Evolutionary conservation across 2,329 filamentous ascomycete species (phyloP).

Genomic region (Mariannaea sp.): DNA sequence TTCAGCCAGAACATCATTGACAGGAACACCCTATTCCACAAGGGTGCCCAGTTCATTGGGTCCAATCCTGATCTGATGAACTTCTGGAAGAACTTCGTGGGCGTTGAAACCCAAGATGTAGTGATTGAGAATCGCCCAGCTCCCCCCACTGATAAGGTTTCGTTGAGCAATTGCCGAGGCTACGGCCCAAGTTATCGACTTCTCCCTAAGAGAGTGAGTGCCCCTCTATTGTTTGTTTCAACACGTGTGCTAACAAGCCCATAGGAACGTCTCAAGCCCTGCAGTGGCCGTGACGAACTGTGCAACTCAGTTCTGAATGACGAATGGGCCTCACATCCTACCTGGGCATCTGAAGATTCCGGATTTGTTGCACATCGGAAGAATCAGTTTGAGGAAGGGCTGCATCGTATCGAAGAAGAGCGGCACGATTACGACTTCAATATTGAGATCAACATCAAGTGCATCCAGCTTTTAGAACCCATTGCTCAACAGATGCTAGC

Average conservation of each 20-base stretch:
- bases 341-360: slow-evolving; percentile 97
- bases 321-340: slow-evolving; percentile 97
- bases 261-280: slow-evolving; percentile 83
- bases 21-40: slow-evolving; percentile 78
- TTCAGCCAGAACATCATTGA: slow-evolving; percentile 94
- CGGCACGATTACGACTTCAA: slow-evolving; percentile 98
- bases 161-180: slow-evolving; percentile 92
- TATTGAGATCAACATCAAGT: slow-evolving; percentile 92
- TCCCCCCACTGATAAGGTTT: slow-evolving; percentile 80
- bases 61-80: slow-evolving; percentile 86
- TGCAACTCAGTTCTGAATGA: slow-evolving; percentile 94
- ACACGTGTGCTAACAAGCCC: slow-evolving; percentile 19
- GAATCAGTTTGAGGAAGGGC: slow-evolving; percentile 90
- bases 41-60: slow-evolving; percentile 84
- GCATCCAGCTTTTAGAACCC: slow-evolving; percentile 93
- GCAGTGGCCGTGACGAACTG: slow-evolving; percentile 92
- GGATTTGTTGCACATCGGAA: slow-evolving; percentile 98
- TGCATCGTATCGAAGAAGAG: slow-evolving; percentile 97
- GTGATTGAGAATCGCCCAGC: slow-evolving; percentile 78
- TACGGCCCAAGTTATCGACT: slow-evolving; percentile 94
- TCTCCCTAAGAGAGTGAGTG: slow-evolving; percentile 74
- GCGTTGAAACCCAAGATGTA: slow-evolving; percentile 76
- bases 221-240: not conserved
- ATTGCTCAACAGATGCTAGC: slow-evolving; percentile 88
- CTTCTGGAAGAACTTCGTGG: slow-evolving; percentile 85